These are phyloP conservation scores for Collybiopsis luxurians DNA, from an alignment of 768 basidiomycete genomes.

Conservation along the genomic window DNA sequence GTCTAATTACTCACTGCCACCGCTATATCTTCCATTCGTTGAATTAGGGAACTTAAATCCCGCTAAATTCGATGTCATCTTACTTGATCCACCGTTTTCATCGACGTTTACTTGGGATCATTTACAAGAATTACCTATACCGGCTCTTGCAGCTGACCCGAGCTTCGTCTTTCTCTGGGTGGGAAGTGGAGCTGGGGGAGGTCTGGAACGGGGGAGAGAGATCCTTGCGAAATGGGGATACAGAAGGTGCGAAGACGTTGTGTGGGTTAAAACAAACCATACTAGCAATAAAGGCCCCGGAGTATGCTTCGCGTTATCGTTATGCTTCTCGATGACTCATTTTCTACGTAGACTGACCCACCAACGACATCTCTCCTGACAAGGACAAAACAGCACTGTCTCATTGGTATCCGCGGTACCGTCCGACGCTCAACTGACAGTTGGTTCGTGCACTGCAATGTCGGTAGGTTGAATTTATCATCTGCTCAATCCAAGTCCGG, in stretches of 20 bases:
- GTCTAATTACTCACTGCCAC: slow-evolving; percentile 62
- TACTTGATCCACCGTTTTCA: slow-evolving; percentile 88
- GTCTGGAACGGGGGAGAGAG: slow-evolving; percentile 89
- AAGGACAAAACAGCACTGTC: slow-evolving; percentile 91
- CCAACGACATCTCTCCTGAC: slow-evolving; percentile 85
- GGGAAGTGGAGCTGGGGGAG: slow-evolving; percentile 85
- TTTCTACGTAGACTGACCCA: slow-evolving; percentile 61
- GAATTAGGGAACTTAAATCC: slow-evolving; percentile 55
- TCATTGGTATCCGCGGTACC: slow-evolving; percentile 97
- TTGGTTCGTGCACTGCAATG: slow-evolving; percentile 98
- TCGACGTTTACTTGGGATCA: slow-evolving; percentile 85
- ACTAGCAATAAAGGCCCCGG: slow-evolving; percentile 70
- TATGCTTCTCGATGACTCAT: slow-evolving; percentile 3
- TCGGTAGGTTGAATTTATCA: slow-evolving; percentile 55
- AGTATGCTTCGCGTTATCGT: slow-evolving; percentile 36
- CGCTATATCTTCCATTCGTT: slow-evolving; percentile 67
- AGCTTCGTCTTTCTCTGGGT: slow-evolving; percentile 97
- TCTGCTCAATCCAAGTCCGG: slow-evolving; percentile 14
- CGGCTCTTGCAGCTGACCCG: slow-evolving; percentile 83
- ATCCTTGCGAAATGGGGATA: slow-evolving; percentile 94
- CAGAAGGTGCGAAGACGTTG: slow-evolving; percentile 94
- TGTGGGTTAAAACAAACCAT: slow-evolving; percentile 94
- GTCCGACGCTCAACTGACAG: slow-evolving; percentile 92
- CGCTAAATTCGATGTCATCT: slow-evolving; percentile 85
- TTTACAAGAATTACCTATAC: slow-evolving; percentile 78